These are phyloP conservation scores for Xylaria telfairii DNA, from an alignment of 495 filamentous ascomycete species.

Conservation along the genomic window DNA sequence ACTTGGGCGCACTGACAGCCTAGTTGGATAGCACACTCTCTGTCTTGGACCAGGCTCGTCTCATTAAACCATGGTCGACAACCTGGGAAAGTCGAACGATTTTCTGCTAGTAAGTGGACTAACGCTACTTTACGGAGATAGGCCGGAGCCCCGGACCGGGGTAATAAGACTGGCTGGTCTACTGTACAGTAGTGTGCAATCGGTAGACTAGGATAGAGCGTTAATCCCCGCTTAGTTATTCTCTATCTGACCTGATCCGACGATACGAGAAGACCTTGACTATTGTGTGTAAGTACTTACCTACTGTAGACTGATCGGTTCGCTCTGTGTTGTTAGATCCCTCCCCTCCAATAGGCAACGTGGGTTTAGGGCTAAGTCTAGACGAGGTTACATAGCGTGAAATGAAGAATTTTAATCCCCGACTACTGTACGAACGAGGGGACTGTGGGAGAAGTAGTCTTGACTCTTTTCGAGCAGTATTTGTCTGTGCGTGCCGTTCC, in stretches of 20 bases:
- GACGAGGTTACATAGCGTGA: not conserved
- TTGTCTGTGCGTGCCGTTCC: not conserved
- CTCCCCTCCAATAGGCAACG: slow-evolving; percentile 1
- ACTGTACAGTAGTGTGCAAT: too few relatives aligned
- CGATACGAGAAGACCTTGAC: not conserved
- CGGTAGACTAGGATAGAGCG: not conserved
- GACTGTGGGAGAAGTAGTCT: not conserved
- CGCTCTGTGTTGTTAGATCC: not conserved
- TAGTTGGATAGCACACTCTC: not conserved
- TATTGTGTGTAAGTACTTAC: too few relatives aligned
- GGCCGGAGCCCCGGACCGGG: slow-evolving; percentile 5
- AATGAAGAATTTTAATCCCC: not conserved
- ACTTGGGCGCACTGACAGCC: slow-evolving; percentile 2
- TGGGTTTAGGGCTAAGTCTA: not conserved
- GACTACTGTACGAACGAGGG: not conserved
- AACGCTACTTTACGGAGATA: slow-evolving; percentile 1
- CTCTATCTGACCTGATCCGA: not conserved
- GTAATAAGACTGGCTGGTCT: not conserved
- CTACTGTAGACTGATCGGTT: not conserved
- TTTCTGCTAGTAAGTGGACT: not conserved
- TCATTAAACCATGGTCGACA: not conserved
- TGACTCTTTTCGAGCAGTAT: not conserved
- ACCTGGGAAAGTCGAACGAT: slow-evolving; percentile 4
- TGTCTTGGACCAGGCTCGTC: not conserved
- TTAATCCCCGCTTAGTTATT: not conserved